Percentiles rank a stretch among this genome's conserved stretches.
phyloP scores from a whole-genome alignment of 768 basidiomycete species.

The Suillus sp. region DNA sequence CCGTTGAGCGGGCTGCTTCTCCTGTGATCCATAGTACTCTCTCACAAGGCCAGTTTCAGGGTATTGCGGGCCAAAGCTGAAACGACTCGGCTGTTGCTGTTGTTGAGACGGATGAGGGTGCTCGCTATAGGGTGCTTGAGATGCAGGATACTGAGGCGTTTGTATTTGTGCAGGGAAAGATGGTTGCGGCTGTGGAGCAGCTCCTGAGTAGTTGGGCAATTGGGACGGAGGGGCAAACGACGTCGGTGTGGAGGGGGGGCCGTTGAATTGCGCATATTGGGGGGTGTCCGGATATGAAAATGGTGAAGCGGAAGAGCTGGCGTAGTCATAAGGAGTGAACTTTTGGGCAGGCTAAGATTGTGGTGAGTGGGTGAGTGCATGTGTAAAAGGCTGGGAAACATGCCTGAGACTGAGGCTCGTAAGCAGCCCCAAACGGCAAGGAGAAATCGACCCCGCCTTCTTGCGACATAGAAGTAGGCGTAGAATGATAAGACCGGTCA shows the following conservation, averaged over 20 bases:
- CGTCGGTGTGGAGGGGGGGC: neutral
- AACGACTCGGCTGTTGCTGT: neutral
- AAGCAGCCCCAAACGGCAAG: conserved; percentile 24
- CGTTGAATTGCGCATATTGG: conserved; percentile 1
- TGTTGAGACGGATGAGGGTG: neutral
- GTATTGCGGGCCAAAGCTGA: conserved; percentile 4
- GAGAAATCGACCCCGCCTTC: conserved; percentile 25
- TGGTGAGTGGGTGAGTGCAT: neutral
- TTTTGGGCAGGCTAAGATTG: neutral
- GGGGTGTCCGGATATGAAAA: conserved; percentile 3
- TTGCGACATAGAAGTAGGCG: conserved; percentile 12
- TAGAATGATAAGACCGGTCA: conserved; percentile 6
- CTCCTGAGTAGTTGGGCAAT: neutral
- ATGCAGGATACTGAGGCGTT: neutral
- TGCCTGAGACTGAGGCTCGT: conserved; percentile 20
- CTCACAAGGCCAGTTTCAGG: conserved; percentile 1
- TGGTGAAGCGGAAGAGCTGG: conserved; percentile 1
- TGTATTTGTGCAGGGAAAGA: neutral
- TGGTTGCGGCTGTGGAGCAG: neutral
- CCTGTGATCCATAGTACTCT: conserved; percentile 5
- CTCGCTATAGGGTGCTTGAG: neutral
- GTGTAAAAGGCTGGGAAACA: neutral
- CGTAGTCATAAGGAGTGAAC: neutral
- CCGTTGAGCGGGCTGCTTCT: neutral
- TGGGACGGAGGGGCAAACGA: conserved; percentile 2